Percentiles rank a stretch among this genome's conserved stretches.
Conservation (phyloP, 805 yeast species). For the Brettanomyces nanus region DNA sequence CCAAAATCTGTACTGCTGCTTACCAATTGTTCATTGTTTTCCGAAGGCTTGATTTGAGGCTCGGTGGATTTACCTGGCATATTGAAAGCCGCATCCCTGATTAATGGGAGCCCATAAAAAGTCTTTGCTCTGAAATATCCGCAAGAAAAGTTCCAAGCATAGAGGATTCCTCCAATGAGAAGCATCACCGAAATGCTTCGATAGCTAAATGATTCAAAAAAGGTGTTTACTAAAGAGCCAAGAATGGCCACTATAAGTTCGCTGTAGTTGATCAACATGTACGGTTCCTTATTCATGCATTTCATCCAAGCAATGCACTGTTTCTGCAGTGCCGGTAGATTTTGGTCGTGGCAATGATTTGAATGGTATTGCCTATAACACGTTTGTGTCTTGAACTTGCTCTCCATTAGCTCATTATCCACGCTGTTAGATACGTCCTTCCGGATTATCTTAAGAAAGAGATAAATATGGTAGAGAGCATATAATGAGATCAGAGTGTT, state of each 20-base stretch:
- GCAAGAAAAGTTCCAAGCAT: slow-evolving; percentile 53
- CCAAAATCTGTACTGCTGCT: too few relatives aligned
- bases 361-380: slow-evolving; percentile 45
- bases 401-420: slow-evolving; percentile 36
- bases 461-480: slow-evolving; percentile 1
- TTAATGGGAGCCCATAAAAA: slow-evolving; percentile 1
- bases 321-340: slow-evolving; percentile 48
- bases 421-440: slow-evolving; percentile 47
- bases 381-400: slow-evolving; percentile 41
- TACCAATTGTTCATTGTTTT: too few relatives aligned
- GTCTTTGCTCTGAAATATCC: slow-evolving; percentile 49
- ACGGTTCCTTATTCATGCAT: slow-evolving; percentile 56
- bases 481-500: slow-evolving; percentile 37
- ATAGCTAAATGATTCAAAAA: slow-evolving; percentile 60
- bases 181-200: slow-evolving; percentile 26
- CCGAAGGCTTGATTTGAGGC: too few relatives aligned
- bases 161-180: slow-evolving; percentile 30
- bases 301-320: slow-evolving; percentile 55
- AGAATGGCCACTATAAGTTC: slow-evolving; percentile 53
- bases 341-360: slow-evolving; percentile 50
- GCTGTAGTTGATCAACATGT: slow-evolving; percentile 41
- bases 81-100: too few relatives aligned
- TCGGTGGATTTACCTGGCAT: too few relatives aligned
- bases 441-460: slow-evolving; percentile 31
- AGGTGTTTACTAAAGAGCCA: slow-evolving; percentile 52